These are phyloP conservation scores for Calonectria crousiana DNA, from an alignment of 2,329 filamentous ascomycete genomes.

Conservation along the genomic window DNA sequence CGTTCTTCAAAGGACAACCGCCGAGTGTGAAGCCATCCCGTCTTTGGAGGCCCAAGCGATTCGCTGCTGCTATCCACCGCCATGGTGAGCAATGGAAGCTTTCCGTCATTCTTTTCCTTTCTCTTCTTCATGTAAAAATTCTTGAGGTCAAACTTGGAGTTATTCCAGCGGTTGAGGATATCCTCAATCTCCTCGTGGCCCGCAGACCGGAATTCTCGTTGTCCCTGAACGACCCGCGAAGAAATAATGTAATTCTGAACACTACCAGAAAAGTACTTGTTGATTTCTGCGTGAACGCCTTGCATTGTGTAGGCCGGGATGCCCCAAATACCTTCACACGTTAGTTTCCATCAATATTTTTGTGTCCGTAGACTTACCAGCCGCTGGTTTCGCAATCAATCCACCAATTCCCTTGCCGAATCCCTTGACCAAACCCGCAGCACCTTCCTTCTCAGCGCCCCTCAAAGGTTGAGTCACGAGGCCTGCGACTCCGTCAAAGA, in stretches of 20 bases:
- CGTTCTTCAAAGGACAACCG: constrained; percentile 63
- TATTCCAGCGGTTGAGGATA: constrained; percentile 76
- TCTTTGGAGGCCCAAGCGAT: constrained; percentile 49
- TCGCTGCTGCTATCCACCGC: constrained; percentile 30
- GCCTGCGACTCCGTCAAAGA: constrained; percentile 86
- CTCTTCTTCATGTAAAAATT: constrained; percentile 67
- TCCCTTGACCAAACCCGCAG: constrained; percentile 78
- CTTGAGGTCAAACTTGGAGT: constrained; percentile 69
- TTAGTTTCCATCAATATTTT: constrained; percentile 14
- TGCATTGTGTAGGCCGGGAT: constrained; percentile 87
- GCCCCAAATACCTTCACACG: constrained; percentile 68
- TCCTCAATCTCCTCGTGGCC: constrained; percentile 71
- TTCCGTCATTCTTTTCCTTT: constrained; percentile 56
- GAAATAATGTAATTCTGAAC: constrained; percentile 85
- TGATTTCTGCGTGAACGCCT: constrained; percentile 82
- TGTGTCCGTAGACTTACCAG: constrained; percentile 64
- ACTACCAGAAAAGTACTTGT: constrained; percentile 76
- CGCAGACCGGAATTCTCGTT: constrained; percentile 70
- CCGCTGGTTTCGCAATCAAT: constrained; percentile 83
- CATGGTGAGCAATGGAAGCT: constrained; percentile 40
- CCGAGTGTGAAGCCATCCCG: constrained; percentile 63
- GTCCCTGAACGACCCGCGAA: constrained; percentile 81
- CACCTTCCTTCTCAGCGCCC: constrained; percentile 63
- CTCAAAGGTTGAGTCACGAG: constrained; percentile 82
- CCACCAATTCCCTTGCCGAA: constrained; percentile 88